phyloP scores from a whole-genome alignment of 2,329 filamentous ascomycete species.

The Colletotrichum graminicola region DNA sequence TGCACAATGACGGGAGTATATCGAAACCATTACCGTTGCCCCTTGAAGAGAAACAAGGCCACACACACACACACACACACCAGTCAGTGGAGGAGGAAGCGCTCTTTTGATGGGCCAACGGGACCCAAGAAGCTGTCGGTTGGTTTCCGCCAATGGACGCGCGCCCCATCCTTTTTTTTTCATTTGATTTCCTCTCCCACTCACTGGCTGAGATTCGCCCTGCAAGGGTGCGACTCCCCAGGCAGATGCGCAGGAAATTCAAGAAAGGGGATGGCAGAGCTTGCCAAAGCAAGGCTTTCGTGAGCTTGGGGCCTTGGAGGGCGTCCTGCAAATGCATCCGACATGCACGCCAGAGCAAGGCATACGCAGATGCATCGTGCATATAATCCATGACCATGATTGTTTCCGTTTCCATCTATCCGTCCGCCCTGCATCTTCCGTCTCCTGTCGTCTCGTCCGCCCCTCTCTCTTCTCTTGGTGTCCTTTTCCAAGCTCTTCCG shows the following conservation, averaged over 20 bases:
- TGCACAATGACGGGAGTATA: slow-evolving; percentile 23
- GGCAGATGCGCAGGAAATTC: neutral
- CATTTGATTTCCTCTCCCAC: neutral
- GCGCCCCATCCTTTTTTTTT: neutral
- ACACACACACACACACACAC: too few relatives aligned
- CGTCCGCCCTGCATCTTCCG: neutral
- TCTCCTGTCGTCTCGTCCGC: neutral
- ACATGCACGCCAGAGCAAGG: slow-evolving; percentile 9
- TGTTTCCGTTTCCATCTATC: neutral
- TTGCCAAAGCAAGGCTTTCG: slow-evolving; percentile 7
- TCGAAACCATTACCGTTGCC: neutral
- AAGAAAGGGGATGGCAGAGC: neutral
- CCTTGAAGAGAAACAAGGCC: neutral
- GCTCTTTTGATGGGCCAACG: neutral
- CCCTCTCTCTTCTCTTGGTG: neutral
- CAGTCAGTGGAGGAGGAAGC: neutral
- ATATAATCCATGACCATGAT: neutral
- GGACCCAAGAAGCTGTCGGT: neutral
- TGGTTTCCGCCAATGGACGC: neutral
- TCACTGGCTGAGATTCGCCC: slow-evolving; percentile 7
- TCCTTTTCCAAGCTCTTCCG: neutral
- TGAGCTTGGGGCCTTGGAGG: neutral
- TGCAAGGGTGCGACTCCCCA: neutral
- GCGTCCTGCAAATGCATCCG: neutral
- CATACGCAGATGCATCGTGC: slow-evolving; percentile 5